A percentile compares a stretch with the other conserved stretches of the same genome.
These are phyloP conservation scores for Pythium vanterpoolii DNA, from an alignment of 352 stramenopile species.

Conservation along the genomic window DNA sequence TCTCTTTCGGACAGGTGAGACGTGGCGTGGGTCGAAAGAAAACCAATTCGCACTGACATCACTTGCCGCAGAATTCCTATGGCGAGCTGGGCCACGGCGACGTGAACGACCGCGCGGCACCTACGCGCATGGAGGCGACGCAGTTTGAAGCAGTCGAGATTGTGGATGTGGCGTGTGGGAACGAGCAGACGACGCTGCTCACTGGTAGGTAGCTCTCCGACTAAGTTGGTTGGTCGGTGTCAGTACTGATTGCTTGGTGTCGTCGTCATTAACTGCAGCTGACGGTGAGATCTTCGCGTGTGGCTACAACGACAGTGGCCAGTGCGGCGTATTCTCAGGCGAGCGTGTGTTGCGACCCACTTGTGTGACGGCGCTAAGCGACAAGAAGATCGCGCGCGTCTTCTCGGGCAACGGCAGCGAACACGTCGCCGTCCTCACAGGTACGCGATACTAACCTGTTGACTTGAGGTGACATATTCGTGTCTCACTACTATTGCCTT, in stretches of 20 bases:
- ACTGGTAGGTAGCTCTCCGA: conserved; percentile 33
- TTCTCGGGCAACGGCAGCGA: conserved; percentile 92
- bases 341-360: conserved; percentile 62
- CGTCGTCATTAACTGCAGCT: background rate
- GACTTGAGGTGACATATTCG: background rate
- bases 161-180: conserved; percentile 83
- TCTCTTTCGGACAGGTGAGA: conserved; percentile 22
- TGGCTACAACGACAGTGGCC: conserved; percentile 94
- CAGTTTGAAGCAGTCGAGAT: conserved; percentile 39
- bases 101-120: conserved; percentile 54
- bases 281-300: conserved; percentile 84
- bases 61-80: conserved; percentile 81
- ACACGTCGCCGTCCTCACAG: conserved; percentile 82
- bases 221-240: background rate
- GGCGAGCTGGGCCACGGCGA: conserved; percentile 90
- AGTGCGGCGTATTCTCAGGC: conserved; percentile 86
- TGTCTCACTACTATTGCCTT: conserved; percentile 30
- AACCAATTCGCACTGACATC: background rate
- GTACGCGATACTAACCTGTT: conserved; percentile 24
- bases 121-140: conserved; percentile 35
- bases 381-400: conserved; percentile 64
- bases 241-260: background rate
- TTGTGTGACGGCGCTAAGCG: conserved; percentile 44
- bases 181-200: conserved; percentile 90
- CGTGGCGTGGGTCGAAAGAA: background rate